These are phyloP conservation scores for Stemphylium beticola DNA, from an alignment of 2,329 filamentous ascomycete genomes.

Conservation along the genomic window DNA sequence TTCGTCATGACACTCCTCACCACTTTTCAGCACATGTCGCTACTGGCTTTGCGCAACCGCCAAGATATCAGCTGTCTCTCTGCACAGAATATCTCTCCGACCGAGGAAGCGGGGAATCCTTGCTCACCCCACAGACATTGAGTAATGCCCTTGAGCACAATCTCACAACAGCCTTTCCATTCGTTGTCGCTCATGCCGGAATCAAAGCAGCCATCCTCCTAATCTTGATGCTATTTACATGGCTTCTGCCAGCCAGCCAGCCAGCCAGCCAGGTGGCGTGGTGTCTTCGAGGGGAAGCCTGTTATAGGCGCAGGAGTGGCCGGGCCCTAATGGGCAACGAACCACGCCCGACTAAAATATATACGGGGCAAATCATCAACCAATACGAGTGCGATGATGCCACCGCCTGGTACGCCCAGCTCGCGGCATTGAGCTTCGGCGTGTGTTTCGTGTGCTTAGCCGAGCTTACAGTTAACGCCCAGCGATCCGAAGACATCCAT, in stretches of 20 bases:
- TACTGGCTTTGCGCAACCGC: background rate
- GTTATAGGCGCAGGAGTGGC: background rate
- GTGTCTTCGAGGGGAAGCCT: background rate
- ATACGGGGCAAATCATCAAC: background rate
- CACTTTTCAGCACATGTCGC: background rate
- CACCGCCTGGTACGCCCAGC: background rate
- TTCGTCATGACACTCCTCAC: too few relatives aligned
- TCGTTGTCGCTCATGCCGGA: background rate
- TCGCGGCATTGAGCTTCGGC: slow-evolving; percentile 20
- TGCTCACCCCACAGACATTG: slow-evolving; percentile 14
- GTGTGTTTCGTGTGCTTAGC: slow-evolving; percentile 25
- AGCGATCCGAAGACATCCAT: slow-evolving; percentile 3
- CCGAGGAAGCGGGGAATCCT: slow-evolving; percentile 22
- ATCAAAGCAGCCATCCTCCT: background rate
- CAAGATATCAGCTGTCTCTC: background rate
- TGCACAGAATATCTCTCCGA: background rate
- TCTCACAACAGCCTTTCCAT: background rate
- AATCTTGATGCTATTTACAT: too few relatives aligned
- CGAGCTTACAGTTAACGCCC: slow-evolving; percentile 14
- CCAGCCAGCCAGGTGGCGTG: background rate
- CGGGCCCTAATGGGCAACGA: background rate
- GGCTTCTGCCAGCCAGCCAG: background rate
- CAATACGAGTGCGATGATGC: background rate
- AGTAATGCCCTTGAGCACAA: slow-evolving; percentile 4
- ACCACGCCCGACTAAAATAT: background rate